Evolutionary conservation across 306 rosid species (phyloP).

Genomic region (Quercus wislizeni): DNA sequence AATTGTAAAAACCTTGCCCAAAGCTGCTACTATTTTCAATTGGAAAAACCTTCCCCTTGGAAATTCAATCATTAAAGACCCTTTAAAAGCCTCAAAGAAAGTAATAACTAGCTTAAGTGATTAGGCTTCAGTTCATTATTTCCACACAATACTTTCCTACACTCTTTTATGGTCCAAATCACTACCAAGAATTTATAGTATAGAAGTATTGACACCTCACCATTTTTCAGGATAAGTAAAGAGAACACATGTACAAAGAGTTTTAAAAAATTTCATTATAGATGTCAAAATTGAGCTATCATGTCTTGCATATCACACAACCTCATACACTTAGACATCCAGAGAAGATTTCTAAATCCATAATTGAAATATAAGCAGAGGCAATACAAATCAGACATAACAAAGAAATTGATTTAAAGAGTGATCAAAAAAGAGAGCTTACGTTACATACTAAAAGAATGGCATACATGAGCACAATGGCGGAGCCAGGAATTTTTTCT

Average conservation of each 20-base stretch:
- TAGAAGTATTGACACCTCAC: not conserved
- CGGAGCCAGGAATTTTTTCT: no score
- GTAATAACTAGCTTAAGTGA: not conserved
- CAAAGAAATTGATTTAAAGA: not conserved
- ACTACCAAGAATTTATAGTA: not conserved
- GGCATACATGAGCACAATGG: no score
- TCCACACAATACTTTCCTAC: not conserved
- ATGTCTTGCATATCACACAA: not conserved
- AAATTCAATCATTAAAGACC: not conserved
- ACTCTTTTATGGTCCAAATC: not conserved
- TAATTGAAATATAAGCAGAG: not conserved
- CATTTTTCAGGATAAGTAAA: not conserved
- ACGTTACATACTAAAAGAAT: no score
- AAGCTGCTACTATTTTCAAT: not conserved
- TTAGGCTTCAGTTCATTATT: not conserved
- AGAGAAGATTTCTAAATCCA: not conserved
- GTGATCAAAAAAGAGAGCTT: not conserved
- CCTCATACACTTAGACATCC: not conserved
- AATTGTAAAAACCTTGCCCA: not conserved
- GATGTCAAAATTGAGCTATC: not conserved
- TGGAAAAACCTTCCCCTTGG: no score
- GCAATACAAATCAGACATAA: not conserved
- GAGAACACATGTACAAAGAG: not conserved
- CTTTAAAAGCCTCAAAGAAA: not conserved
- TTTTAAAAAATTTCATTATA: not conserved